phyloP scores from a whole-genome alignment of 768 basidiomycete species.

The Leccinum olivaceopallidum region DNA sequence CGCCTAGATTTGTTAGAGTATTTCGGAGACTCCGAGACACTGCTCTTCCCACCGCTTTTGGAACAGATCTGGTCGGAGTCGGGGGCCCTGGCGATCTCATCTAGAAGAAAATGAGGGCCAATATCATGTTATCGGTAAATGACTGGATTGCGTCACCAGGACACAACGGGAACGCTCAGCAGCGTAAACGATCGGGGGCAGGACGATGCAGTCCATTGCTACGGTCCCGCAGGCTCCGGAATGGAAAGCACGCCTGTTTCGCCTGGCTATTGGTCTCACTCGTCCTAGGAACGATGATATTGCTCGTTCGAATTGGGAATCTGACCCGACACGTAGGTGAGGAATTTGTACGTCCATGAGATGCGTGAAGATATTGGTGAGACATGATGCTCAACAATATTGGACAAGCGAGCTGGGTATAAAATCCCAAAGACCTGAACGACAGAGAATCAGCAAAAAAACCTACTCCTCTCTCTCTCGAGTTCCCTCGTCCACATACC shows the following conservation, averaged over 20 bases:
- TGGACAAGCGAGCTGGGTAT: constrained; percentile 29
- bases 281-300: constrained; percentile 17
- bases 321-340: constrained; percentile 23
- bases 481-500: constrained; percentile 17
- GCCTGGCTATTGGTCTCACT: constrained; percentile 28
- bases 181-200: constrained; percentile 22
- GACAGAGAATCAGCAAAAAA: constrained; percentile 16
- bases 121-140: constrained; percentile 16
- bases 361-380: constrained; percentile 12
- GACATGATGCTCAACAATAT: constrained; percentile 15
- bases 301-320: constrained; percentile 24
- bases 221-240: constrained; percentile 27
- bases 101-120: constrained; percentile 13
- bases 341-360: constrained; percentile 15
- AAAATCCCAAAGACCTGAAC: constrained; percentile 21
- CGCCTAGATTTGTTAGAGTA: not conserved
- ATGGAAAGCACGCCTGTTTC: constrained; percentile 33
- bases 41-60: constrained; percentile 6
- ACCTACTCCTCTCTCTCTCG: constrained; percentile 8
- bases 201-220: constrained; percentile 20
- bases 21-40: constrained; percentile 1
- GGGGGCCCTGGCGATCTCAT: constrained; percentile 20
- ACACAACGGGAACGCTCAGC: constrained; percentile 12
- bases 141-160: constrained; percentile 27
- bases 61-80: constrained; percentile 16